A percentile compares a stretch with the other conserved stretches of the same genome.
These are phyloP conservation scores for Trametes cubensis DNA, from an alignment of 768 basidiomycete species.

Conservation along the genomic window DNA sequence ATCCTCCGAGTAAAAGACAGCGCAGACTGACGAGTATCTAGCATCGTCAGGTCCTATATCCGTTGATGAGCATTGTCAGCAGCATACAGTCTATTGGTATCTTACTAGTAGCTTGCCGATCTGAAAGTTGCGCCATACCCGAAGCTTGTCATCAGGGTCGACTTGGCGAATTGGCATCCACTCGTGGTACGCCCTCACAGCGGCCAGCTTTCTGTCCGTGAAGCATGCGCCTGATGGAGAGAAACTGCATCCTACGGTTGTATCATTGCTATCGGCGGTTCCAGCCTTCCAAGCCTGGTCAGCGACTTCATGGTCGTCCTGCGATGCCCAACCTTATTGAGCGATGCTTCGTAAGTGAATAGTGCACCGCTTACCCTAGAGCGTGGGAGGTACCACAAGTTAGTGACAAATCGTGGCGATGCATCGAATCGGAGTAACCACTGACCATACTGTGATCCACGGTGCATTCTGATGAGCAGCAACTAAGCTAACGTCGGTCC, in stretches of 20 bases:
- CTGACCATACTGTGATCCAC: constrained; percentile 59
- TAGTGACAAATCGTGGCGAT: too few species aligned
- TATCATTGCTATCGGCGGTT: constrained; percentile 59
- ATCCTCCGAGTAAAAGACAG: not conserved
- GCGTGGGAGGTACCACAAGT: too few species aligned
- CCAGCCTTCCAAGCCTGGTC: constrained; percentile 62
- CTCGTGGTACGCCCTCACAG: constrained; percentile 60
- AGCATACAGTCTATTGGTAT: not conserved
- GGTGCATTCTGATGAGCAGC: constrained; percentile 52
- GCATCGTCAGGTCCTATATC: constrained; percentile 53
- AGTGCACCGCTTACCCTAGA: too few species aligned
- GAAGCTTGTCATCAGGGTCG: constrained; percentile 53
- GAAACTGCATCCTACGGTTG: constrained; percentile 49
- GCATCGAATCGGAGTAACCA: not conserved
- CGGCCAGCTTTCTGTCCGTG: constrained; percentile 61
- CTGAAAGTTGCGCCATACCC: constrained; percentile 67
- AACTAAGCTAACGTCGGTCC: constrained; percentile 52
- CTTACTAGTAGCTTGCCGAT: constrained; percentile 55
- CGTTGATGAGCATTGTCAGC: too few species aligned
- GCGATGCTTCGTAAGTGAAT: too few species aligned
- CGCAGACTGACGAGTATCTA: constrained; percentile 47
- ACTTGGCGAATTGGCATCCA: constrained; percentile 68
- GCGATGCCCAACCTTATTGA: not conserved
- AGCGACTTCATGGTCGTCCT: constrained; percentile 61
- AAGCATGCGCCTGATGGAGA: constrained; percentile 59